Conservation (phyloP, 768 basidiomycete genomes). For the Lactifluus hygrophoroides region DNA sequence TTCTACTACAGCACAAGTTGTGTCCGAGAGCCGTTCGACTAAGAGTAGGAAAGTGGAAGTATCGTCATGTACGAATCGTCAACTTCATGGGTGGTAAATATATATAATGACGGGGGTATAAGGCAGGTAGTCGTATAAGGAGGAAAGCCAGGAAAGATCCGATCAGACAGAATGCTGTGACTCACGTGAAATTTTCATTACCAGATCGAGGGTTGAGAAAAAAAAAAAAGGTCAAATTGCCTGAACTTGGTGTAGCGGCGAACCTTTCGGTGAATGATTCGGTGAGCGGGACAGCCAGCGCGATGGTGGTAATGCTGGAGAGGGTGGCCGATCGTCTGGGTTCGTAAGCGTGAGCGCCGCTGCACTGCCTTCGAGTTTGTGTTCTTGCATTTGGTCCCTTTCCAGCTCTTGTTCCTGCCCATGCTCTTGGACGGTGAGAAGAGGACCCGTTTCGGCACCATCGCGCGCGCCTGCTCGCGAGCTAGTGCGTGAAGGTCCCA, state of each 20-base stretch:
- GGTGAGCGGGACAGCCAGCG: slow-evolving; percentile 8
- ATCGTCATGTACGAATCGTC: no score
- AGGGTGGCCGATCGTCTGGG: neutral
- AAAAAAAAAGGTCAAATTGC: neutral
- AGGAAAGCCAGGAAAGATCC: no score
- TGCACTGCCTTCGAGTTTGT: neutral
- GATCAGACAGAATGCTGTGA: neutral
- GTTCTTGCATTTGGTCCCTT: neutral
- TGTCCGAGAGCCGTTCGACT: no score
- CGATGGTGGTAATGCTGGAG: neutral
- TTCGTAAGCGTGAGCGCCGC: slow-evolving; percentile 1
- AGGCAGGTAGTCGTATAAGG: no score
- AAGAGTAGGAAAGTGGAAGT: no score
- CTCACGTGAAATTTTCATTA: neutral
- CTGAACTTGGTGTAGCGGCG: neutral
- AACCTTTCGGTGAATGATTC: slow-evolving; percentile 1
- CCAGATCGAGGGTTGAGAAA: neutral
- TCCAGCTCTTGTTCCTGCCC: neutral
- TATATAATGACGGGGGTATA: no score
- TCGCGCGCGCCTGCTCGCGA: neutral
- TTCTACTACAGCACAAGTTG: no score
- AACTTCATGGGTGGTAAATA: no score
- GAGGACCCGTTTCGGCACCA: neutral
- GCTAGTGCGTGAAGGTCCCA: neutral
- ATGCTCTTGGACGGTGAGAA: neutral